A percentile compares a stretch with the other conserved stretches of the same genome.
Conservation (phyloP, 371 early-diverging fungal genomes). For the Mucor indicus region DNA sequence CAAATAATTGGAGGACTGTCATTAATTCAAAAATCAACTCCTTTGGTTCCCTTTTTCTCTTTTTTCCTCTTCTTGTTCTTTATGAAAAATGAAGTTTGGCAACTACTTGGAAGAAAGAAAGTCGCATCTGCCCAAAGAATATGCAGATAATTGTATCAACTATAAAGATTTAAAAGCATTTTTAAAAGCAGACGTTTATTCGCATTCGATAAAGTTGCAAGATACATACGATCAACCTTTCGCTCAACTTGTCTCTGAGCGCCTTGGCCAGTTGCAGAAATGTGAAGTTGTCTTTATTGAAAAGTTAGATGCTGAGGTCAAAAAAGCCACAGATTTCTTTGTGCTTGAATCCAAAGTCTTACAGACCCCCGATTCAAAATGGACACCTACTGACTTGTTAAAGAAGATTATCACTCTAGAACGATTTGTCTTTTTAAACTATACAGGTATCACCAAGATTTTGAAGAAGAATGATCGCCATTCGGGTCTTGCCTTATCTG, state of each 20-base stretch:
- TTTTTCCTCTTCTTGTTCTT: not conserved
- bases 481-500: constrained; percentile 67
- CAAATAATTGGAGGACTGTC: not conserved
- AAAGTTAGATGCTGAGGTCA: constrained; percentile 58
- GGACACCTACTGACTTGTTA: constrained; percentile 26
- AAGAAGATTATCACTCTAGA: constrained; percentile 53
- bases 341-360: constrained; percentile 31
- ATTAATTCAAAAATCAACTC: constrained; percentile 1
- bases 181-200: constrained; percentile 50
- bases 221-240: constrained; percentile 21
- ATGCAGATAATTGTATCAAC: constrained; percentile 61
- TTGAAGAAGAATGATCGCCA: constrained; percentile 70
- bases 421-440: constrained; percentile 60
- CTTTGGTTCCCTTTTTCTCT: not conserved
- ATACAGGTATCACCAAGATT: constrained; percentile 64
- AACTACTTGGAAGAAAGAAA: constrained; percentile 66
- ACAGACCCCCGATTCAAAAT: constrained; percentile 7
- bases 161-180: constrained; percentile 61
- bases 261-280: constrained; percentile 42
- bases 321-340: constrained; percentile 47
- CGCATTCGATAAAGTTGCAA: constrained; percentile 33
- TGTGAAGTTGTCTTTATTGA: constrained; percentile 59
- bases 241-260: constrained; percentile 40
- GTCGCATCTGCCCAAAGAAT: constrained; percentile 54
- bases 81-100: constrained; percentile 69